Base-by-base conservation (phyloP, 164 flowering plant genomes). In the Tinospora cordifolia region DNA sequence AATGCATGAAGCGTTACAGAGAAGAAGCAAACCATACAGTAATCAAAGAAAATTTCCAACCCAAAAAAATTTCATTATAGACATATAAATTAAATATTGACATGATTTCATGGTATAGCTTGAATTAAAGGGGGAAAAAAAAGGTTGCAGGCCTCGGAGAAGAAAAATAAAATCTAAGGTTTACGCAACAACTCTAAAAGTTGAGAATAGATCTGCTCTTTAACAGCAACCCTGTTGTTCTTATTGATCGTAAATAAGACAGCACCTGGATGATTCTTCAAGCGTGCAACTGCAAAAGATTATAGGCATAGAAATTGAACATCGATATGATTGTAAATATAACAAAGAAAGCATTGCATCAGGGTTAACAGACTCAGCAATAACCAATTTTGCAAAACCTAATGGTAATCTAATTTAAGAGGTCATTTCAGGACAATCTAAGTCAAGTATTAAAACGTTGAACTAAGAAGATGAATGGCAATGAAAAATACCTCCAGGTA, bases 261-360 rank as follows among this genome's bases (percentile, higher is more conserved):
- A 63, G 93, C 88, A 7, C 85, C 87, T 24, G 91, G 89, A 81
- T 88, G 90, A 78, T 87, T 88, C 76, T 79, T 85, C 85, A 93
- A 58, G 72, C 89, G 84, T 58, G 87, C 87, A 80, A 93, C 98
- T 93, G 88, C 71, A 66, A 3, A 70, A 75, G 17, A 41, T 46
- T 44, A 73, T n/a, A n/a, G n/a, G n/a, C n/a, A n/a, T n/a, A n/a
- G n/a, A n/a, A n/a, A n/a, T n/a, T n/a, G n/a, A n/a, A n/a, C n/a
- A n/a, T n/a, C n/a, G n/a, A n/a, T n/a, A n/a, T n/a, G n/a, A n/a
- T n/a, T n/a, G n/a, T n/a, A n/a, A n/a, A 34, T 21, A 25, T 6
- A 25, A 27, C 1, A 36, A 54, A 54, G 24, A 19, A 54, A 54
- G 25, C 24, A 30, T 25, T 54, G 60, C 60, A 19, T 54, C n/a